Base-by-base conservation (phyloP, 1,139 yeast genomes). In the Kodamaea ohmeri region DNA sequence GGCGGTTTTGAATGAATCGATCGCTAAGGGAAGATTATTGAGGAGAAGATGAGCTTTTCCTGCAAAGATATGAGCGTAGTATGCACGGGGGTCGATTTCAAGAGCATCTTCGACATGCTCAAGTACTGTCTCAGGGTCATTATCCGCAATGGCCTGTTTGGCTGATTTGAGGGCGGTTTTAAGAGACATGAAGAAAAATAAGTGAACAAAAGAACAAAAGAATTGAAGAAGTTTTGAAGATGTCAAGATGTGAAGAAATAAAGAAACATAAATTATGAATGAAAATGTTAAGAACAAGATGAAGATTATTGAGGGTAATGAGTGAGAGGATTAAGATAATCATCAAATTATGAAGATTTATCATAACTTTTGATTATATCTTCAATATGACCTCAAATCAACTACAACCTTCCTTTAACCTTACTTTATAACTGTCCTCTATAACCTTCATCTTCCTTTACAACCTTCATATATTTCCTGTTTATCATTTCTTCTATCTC, bases 21-120 rank as follows among this genome's bases (percentile, higher is more conserved):
- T 53, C 0, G 95, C 83, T 3, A 69, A 61, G 1, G 56, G 56
- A 6, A 55, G 43, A 4, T 74, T 59, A 12, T 65, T 58, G 41
- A 68, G 53, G 22, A 73, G 57, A 42, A 75, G 78, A 40, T 68
- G 62, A 1, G 83, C 73, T 50, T 80, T 81, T 3, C 87, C 94
- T 38, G 68, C 58, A 50, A 80, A 80, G 4, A 84, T 73, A 48
- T 69, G 68, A 24, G 89, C 96, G 55, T 73, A 76, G 60, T 80
- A 85, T 53, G 77, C 78, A 6, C 67, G 48, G 2, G 72, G 63
- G 43, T 88, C 95, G 4, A 62, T 49, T 7, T 66, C 68, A 14
- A 84, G 56, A 2, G 76, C 80, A 37, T 76, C 74, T 18, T 71
- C 61, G 9, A 76, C 73, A 39, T 69, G 55, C 32, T 73, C 76